phyloP scores from a whole-genome alignment of 108 stramenopile genomes.

The Conticribra guillardii region DNA sequence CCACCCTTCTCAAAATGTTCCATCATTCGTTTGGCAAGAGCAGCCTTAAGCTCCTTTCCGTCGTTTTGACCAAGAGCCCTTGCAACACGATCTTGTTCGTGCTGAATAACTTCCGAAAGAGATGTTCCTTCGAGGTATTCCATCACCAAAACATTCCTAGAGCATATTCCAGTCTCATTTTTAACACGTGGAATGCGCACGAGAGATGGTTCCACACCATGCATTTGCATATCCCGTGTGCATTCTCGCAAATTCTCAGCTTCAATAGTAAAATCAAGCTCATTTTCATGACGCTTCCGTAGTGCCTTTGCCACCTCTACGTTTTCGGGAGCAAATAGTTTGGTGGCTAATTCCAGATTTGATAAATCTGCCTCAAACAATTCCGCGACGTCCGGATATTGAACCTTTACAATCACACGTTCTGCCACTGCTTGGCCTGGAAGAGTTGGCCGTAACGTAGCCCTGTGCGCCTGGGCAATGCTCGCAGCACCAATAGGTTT shows the following conservation, averaged over 20 bases:
- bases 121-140: slow-evolving; percentile 79
- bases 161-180: slow-evolving; percentile 59
- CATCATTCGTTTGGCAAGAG: slow-evolving; percentile 39
- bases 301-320: slow-evolving; percentile 58
- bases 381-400: slow-evolving; percentile 75
- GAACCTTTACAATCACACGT: slow-evolving; percentile 79
- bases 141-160: slow-evolving; percentile 77
- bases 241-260: slow-evolving; percentile 74
- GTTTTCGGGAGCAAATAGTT: slow-evolving; percentile 66
- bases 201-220: slow-evolving; percentile 56
- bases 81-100: slow-evolving; percentile 53
- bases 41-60: slow-evolving; percentile 37
- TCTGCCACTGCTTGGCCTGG: slow-evolving; percentile 15
- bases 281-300: slow-evolving; percentile 58
- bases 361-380: slow-evolving; percentile 80
- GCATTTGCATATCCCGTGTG: slow-evolving; percentile 56
- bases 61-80: slow-evolving; percentile 48
- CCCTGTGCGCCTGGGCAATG: slow-evolving; percentile 78
- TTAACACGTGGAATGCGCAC: slow-evolving; percentile 66
- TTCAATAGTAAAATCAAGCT: slow-evolving; percentile 77
- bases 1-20: slow-evolving; percentile 54
- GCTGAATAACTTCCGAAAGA: slow-evolving; percentile 62
- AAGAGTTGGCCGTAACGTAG: slow-evolving; percentile 26
- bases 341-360: slow-evolving; percentile 72
- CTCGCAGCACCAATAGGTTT: slow-evolving; percentile 67